phyloP scores from a whole-genome alignment of 2,329 filamentous ascomycete genomes.

The Cladosporium halotolerans region DNA sequence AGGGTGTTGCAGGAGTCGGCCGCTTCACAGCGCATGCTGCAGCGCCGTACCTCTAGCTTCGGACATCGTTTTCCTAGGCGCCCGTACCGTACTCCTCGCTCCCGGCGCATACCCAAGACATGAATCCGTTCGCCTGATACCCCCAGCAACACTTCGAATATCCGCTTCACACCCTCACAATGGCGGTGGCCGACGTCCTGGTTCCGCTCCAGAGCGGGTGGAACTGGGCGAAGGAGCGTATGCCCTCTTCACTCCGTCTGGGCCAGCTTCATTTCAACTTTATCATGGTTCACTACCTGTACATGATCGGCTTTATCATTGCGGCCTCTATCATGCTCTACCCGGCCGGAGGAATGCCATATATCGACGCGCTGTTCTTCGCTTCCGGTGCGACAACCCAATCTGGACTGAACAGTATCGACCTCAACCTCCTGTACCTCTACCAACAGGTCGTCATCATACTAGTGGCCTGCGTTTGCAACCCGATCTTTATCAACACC shows the following conservation, averaged over 20 bases:
- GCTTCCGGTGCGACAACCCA: slow-evolving; percentile 82
- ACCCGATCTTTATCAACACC: slow-evolving; percentile 77
- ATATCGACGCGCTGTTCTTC: slow-evolving; percentile 87
- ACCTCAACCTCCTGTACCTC: slow-evolving; percentile 41
- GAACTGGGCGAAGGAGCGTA: slow-evolving; percentile 15
- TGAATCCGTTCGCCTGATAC: slow-evolving; percentile 1
- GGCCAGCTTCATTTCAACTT: slow-evolving; percentile 67
- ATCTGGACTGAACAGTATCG: slow-evolving; percentile 77
- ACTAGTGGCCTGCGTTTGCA: slow-evolving; percentile 64
- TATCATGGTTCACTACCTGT: slow-evolving; percentile 75
- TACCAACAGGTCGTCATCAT: slow-evolving; percentile 60
- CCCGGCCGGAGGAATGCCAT: slow-evolving; percentile 56
- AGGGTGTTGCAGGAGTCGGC: no score
- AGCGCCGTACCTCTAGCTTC: neutral
- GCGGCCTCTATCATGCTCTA: slow-evolving; percentile 73
- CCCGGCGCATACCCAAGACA: neutral
- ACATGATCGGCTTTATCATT: slow-evolving; percentile 68
- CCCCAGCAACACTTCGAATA: neutral
- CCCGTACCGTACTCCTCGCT: neutral
- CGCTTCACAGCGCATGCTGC: neutral
- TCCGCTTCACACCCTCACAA: neutral
- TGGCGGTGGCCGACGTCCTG: slow-evolving; percentile 10
- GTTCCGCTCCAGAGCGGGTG: slow-evolving; percentile 18
- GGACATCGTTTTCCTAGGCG: neutral
- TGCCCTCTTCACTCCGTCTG: slow-evolving; percentile 15